Evolutionary conservation across 768 basidiomycete genomes (phyloP).

Genomic region (Mycena haematopus): DNA sequence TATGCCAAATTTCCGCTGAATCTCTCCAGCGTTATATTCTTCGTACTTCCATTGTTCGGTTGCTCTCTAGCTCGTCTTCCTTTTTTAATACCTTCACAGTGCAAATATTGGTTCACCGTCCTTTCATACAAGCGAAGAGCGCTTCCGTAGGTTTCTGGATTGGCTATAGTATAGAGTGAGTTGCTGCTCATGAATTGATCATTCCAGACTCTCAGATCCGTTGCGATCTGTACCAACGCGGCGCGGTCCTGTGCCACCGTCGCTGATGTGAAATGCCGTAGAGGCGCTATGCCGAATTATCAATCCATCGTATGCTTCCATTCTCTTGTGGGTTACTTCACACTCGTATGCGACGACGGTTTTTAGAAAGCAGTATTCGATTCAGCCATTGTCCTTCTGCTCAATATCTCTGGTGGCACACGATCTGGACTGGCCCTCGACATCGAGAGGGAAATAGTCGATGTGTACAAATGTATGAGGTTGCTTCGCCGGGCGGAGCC

Average conservation of each 20-base stretch:
- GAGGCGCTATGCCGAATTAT: slow-evolving; percentile 32
- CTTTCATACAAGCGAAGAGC: slow-evolving; percentile 57
- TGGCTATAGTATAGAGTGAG: not conserved
- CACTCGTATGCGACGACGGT: not conserved
- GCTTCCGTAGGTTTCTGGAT: slow-evolving; percentile 7
- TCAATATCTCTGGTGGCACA: slow-evolving; percentile 48
- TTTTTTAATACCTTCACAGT: not conserved
- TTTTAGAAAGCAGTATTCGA: slow-evolving; percentile 43
- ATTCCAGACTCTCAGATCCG: slow-evolving; percentile 43
- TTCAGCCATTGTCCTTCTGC: slow-evolving; percentile 50
- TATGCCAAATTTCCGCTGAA: not conserved
- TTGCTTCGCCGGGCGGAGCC: slow-evolving; percentile 12
- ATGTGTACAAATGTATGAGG: slow-evolving; percentile 47
- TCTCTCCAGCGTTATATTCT: slow-evolving; percentile 9
- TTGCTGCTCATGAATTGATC: too few species aligned
- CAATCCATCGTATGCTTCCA: slow-evolving; percentile 7
- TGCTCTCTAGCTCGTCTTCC: not conserved
- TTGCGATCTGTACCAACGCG: slow-evolving; percentile 71
- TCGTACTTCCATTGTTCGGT: slow-evolving; percentile 17
- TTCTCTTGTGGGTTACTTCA: not conserved
- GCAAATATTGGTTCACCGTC: slow-evolving; percentile 65
- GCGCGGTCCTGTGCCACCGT: slow-evolving; percentile 67
- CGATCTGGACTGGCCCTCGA: slow-evolving; percentile 38
- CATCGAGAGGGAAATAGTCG: slow-evolving; percentile 40
- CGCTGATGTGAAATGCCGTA: slow-evolving; percentile 49